A percentile compares a stretch with the other conserved stretches of the same genome.
Evolutionary conservation across 768 basidiomycete species (phyloP).

Genomic region (Psilocybe cyanescens): DNA sequence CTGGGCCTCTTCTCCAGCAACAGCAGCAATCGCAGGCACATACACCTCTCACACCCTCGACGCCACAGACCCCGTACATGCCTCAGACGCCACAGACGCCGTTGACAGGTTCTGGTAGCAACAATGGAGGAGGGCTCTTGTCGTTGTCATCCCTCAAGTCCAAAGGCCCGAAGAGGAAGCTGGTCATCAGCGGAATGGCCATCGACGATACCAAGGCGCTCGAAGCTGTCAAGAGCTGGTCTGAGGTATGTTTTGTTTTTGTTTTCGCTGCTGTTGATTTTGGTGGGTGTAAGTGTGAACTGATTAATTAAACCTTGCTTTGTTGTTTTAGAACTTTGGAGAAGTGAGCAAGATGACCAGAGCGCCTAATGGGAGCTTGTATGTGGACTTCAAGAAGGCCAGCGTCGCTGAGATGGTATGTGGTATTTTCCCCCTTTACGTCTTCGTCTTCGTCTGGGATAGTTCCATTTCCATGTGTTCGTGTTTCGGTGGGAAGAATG

Average conservation of each 20-base stretch:
- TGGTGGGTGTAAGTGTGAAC: not conserved
- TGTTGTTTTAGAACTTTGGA: conserved; percentile 29
- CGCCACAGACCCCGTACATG: too few relatives aligned
- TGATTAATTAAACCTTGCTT: too few relatives aligned
- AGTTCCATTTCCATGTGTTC: not conserved
- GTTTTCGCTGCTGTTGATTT: not conserved
- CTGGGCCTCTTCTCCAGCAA: not conserved
- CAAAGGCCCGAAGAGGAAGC: conserved; percentile 28
- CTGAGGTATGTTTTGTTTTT: conserved; percentile 28
- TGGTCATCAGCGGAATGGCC: conserved; percentile 37
- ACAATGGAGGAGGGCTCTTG: too few relatives aligned
- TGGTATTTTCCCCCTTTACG: not conserved
- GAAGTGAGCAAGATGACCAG: conserved; percentile 34
- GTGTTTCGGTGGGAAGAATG: not conserved
- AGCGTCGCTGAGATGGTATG: conserved; percentile 42
- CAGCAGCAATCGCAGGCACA: not conserved
- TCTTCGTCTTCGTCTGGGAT: not conserved
- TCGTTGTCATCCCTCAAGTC: too few relatives aligned
- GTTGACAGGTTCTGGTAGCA: too few relatives aligned
- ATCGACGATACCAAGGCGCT: conserved; percentile 27
- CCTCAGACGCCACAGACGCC: too few relatives aligned
- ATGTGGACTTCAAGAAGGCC: conserved; percentile 40
- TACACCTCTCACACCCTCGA: not conserved
- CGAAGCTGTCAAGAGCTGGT: conserved; percentile 38
- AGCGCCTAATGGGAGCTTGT: conserved; percentile 28